Conservation (phyloP, 2,329 filamentous ascomycete species). For the Xylariaceae sp. region DNA sequence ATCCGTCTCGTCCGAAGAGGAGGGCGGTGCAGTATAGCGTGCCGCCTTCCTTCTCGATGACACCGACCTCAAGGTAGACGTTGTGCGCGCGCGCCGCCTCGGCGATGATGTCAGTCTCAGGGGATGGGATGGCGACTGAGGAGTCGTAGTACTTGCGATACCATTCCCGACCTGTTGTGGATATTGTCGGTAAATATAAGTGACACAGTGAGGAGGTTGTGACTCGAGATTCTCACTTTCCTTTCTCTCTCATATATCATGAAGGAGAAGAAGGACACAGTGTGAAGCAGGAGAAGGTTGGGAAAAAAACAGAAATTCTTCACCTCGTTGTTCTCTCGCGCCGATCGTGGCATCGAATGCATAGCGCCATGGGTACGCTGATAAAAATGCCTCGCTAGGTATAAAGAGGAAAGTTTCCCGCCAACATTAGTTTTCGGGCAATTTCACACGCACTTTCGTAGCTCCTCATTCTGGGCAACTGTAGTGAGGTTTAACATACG, state of each 20-base stretch:
- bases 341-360: conserved; percentile 39
- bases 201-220: too few relatives aligned
- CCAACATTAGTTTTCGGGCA: too few relatives aligned
- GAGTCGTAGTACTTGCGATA: conserved; percentile 37
- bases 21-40: conserved; percentile 38
- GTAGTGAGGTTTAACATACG: conserved; percentile 26
- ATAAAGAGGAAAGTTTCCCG: neutral
- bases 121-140: conserved; percentile 34
- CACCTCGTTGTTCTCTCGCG: conserved; percentile 35
- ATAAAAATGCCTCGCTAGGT: conserved; percentile 35
- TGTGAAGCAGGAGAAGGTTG: too few relatives aligned
- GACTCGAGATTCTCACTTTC: too few relatives aligned
- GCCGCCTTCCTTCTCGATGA: conserved; percentile 37
- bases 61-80: conserved; percentile 34
- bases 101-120: conserved; percentile 31
- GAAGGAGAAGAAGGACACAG: too few relatives aligned
- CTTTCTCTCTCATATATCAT: too few relatives aligned
- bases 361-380: conserved; percentile 39
- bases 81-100: conserved; percentile 32
- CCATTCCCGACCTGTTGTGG: conserved; percentile 39
- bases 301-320: conserved; percentile 6
- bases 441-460: too few relatives aligned
- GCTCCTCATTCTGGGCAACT: too few relatives aligned
- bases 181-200: conserved; percentile 1
- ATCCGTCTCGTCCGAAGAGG: conserved; percentile 33